phyloP scores from a whole-genome alignment of 495 filamentous ascomycete species.

The Penicillium bialowiezense region DNA sequence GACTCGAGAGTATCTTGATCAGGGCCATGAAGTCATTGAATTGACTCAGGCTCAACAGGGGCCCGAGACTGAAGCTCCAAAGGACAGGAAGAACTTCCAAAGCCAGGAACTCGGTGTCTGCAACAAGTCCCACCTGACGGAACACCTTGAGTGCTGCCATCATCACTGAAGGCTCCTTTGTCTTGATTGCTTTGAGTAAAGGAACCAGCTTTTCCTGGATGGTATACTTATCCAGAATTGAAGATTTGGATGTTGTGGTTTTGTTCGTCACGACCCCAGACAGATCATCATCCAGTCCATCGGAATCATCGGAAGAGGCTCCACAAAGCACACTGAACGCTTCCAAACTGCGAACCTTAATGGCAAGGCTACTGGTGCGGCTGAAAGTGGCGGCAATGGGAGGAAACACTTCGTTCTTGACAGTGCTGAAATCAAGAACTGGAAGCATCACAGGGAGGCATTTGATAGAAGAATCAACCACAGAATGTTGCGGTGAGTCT shows the following conservation, averaged over 20 bases:
- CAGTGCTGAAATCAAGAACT: constrained; percentile 88
- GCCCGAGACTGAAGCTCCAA: constrained; percentile 90
- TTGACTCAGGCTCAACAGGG: constrained; percentile 79
- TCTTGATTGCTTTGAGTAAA: constrained; percentile 88
- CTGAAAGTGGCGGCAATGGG: constrained; percentile 85
- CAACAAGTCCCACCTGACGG: constrained; percentile 72
- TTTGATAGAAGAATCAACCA: constrained; percentile 80
- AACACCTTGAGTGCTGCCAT: constrained; percentile 88
- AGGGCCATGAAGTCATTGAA: constrained; percentile 85
- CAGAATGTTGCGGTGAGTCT: constrained; percentile 81
- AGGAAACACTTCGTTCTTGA: constrained; percentile 94
- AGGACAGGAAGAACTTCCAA: constrained; percentile 85
- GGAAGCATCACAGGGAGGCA: constrained; percentile 71
- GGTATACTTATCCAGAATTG: constrained; percentile 92
- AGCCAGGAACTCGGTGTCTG: constrained; percentile 90
- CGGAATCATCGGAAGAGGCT: constrained; percentile 46
- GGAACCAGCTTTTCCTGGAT: constrained; percentile 96
- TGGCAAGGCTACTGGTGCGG: constrained; percentile 85
- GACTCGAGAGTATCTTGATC: constrained; percentile 73
- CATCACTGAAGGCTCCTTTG: constrained; percentile 96
- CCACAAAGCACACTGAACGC: constrained; percentile 89
- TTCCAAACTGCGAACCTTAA: constrained; percentile 88
- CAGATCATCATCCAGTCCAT: constrained; percentile 60
- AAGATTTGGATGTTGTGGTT: constrained; percentile 57
- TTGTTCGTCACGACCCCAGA: constrained; percentile 57